These are phyloP conservation scores for Echites panduratus DNA, from an alignment of 257 asterid genomes.

Conservation along the genomic window DNA sequence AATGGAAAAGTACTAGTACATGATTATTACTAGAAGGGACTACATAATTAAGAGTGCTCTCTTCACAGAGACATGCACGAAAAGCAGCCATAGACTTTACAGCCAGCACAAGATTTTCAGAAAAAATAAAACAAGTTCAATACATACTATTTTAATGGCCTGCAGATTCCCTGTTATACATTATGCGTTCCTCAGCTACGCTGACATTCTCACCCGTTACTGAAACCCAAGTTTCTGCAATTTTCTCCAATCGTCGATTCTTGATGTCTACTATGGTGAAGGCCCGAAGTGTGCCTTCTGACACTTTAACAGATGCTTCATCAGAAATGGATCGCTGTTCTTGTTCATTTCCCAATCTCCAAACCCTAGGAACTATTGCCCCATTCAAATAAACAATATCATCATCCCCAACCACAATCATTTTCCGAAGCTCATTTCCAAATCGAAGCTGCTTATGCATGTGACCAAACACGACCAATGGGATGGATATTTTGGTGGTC, in stretches of 20 bases:
- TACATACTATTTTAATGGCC: neutral
- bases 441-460: constrained; percentile 73
- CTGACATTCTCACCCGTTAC: constrained; percentile 41
- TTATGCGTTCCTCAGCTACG: constrained; percentile 43
- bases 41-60: neutral
- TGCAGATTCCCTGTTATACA: constrained; percentile 31
- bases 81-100: no score
- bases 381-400: constrained; percentile 65
- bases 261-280: constrained; percentile 61
- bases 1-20: neutral
- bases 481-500: constrained; percentile 38
- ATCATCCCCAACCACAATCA: constrained; percentile 72
- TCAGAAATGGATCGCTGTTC: constrained; percentile 17
- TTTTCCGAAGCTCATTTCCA: constrained; percentile 68
- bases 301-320: constrained; percentile 19
- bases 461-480: constrained; percentile 95
- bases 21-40: neutral
- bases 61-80: neutral
- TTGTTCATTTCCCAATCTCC: constrained; percentile 27
- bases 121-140: neutral
- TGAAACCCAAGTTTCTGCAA: constrained; percentile 84
- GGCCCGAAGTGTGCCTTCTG: constrained; percentile 61
- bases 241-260: constrained; percentile 49
- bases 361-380: constrained; percentile 80
- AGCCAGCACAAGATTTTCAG: neutral